Base-by-base conservation (phyloP, 2,329 filamentous ascomycete species). In the Aspergillus sp. region DNA sequence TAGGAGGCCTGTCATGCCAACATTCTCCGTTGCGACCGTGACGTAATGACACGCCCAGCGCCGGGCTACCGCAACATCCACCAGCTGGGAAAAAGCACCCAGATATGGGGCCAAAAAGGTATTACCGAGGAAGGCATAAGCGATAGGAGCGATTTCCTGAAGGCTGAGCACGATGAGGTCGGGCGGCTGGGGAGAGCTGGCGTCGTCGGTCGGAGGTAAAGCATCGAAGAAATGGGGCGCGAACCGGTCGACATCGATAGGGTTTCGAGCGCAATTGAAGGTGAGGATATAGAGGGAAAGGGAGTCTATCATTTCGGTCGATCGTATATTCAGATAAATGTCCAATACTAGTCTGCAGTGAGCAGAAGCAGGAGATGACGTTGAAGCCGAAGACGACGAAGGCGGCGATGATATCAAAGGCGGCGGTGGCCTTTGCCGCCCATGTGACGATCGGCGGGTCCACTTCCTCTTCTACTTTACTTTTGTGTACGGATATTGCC, bases 1-100 rank as follows among this genome's bases (percentile, higher is more conserved):
- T 82, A 98, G 86, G 54, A 98, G 85, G 24, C 85, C 92, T 0
- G 93, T 98, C 87, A 97, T 92, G 65, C 95, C 94, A 52, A 93
- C 84, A 73, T 95, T 92, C 50, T 87, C 85, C 22, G 85, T 84
- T 52, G 87, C 81, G 26, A 96, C 78, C 56, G 91, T 85, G 45
- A 87, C 85, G 74, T 96, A 96, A 18, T 82, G 80, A 32, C 45
- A 18, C 18, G 75, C 67, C 63, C 71, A 73, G 57, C 75, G 77
- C 54, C 79, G 77, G 42, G 80, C 74, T 7, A 86, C 85, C 0
- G 91, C 92, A 58, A 88, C 80, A 63, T 90, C 85, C 56, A 98
- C 81, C 0, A 91, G 90, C 60, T 88, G 82, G 52, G 84, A 82
- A 73, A 95, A 89, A 29, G 85, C 84, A 58, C 86, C 80, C 67